Evolutionary conservation across 148 eudicot species (phyloP).

Genomic region (Chenopodium formosanum): DNA sequence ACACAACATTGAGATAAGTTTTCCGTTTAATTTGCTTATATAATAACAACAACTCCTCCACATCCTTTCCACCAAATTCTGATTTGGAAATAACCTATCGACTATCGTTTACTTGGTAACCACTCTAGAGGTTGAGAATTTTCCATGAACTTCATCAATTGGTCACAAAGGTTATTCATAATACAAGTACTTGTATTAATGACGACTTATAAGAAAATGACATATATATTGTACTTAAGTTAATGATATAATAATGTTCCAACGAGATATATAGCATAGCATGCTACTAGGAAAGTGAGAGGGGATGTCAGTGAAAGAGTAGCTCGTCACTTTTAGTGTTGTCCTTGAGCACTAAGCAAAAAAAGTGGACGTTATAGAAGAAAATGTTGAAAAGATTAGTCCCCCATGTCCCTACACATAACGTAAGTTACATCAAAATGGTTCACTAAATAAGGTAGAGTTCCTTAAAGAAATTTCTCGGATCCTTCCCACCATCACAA

Average conservation of each 20-base stretch:
- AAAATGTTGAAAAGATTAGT: neutral
- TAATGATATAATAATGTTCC: neutral
- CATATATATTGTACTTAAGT: neutral
- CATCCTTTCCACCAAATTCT: neutral
- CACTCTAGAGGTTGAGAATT: neutral
- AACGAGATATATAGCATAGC: neutral
- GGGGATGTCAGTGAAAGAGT: neutral
- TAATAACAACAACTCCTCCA: no score
- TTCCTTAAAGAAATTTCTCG: no score
- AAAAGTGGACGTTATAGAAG: neutral
- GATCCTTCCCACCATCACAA: no score
- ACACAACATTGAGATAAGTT: no score
- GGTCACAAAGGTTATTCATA: neutral
- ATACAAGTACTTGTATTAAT: no score
- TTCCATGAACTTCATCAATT: neutral
- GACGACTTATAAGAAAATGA: neutral
- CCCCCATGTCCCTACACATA: neutral
- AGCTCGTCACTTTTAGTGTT: neutral
- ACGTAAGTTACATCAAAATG: neutral
- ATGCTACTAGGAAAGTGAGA: neutral
- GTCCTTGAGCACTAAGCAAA: neutral
- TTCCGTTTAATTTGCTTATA: no score
- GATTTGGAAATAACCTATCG: no score
- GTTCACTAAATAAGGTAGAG: no score
- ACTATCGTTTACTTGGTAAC: neutral